Base-by-base conservation (phyloP, 2,329 filamentous ascomycete genomes). In the Colletotrichum nymphaeae region DNA sequence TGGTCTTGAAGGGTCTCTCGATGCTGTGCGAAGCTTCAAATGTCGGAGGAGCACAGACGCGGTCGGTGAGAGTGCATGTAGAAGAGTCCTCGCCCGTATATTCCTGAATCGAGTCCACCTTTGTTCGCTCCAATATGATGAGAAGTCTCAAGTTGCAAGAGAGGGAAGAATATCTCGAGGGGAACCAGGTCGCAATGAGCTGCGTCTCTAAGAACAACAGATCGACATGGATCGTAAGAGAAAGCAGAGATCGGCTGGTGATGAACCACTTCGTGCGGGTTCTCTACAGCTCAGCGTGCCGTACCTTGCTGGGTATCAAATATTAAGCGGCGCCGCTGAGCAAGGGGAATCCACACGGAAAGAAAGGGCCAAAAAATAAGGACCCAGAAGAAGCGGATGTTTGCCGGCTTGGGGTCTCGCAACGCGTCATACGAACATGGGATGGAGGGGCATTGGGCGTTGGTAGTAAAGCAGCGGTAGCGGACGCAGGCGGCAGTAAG, bases 321-420 rank as follows among this genome's bases (percentile, higher is more conserved):
- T 62, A 60, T 55, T 46, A 62, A 57, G 37, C 56, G 49, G 49
- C 71, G 26, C 28, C 2, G 11, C 46, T 7, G 46, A 26, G 26
- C 67, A 71, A 70, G 60, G 60, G 49, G 67, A 14, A 30, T 19
- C 30, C 26, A 42, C 19, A n/a, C 32, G 30, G 69, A 24, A 26
- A 58, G 59, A 28, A 24, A 53, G 32, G 62, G 11, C 32, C 32
- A 12, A 12, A 70, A 26, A 49, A 9, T 2, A 8, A 9, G 55
- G 55, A 65, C 71, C 55, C 71, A 66, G 66, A 62, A 71, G 67
- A 56, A 71, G 62, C 71, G 67, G 67, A 60, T 70, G 60, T 53
- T 35, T 65, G 59, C 70, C 67, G 60, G 67, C 60, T 62, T 35
- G 66, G 67, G 60, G 55, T 55, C 26, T 64, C 60, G 67, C 70